Base-by-base conservation (phyloP, 1,139 yeast species). In the Martiniozyma asiatica region DNA sequence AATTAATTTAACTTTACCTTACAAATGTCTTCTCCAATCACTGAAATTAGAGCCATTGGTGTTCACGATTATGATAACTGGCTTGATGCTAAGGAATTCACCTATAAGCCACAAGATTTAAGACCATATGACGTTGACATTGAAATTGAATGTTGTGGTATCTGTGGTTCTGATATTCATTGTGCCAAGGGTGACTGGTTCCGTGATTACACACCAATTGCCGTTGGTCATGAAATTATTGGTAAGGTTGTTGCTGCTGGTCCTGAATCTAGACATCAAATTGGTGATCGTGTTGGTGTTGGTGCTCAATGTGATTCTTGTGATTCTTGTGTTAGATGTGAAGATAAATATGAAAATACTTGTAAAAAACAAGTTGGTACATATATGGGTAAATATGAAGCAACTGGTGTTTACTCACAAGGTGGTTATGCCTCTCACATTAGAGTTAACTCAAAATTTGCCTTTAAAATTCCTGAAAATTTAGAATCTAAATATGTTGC, bases 391-490 rank as follows among this genome's bases (percentile, higher is more conserved):
- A 32, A 36, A 7, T 68, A 63, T 36, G 35, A 61, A 13, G 57
- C 38, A 44, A 51, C 51, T 24, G 59, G 43, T 45, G 52, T 37
- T 45, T 44, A 38, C 48, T 61, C 59, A 22, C 68, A 69, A 41
- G 81, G 81, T 44, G 81, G 81, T 7, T 70, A 69, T 51, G 59
- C 79, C 8, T 61, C 70, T 24, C 69, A 68, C 48, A 52, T 69
- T 25, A 59, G 72, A 35, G 73, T 65, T 20, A 55, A 63, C 41
- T 65, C 65, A 39, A 51, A 57, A 29, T 68, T 65, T 44, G 68
- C 59, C 4, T 65, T 71, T 48, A 59, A 61, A 14, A 63, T 73
- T 35, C 80, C 81, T 11, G 74, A 71, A 4, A 50, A 36, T 15
- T 45, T 72, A 36, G 55, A 56, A 14, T 47, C 64, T 8, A 55